A percentile compares a stretch with the other conserved stretches of the same genome.
Evolutionary conservation across 225 moss, liverwort and hornwort species (phyloP).

Genomic region (Polytrichum formosum): DNA sequence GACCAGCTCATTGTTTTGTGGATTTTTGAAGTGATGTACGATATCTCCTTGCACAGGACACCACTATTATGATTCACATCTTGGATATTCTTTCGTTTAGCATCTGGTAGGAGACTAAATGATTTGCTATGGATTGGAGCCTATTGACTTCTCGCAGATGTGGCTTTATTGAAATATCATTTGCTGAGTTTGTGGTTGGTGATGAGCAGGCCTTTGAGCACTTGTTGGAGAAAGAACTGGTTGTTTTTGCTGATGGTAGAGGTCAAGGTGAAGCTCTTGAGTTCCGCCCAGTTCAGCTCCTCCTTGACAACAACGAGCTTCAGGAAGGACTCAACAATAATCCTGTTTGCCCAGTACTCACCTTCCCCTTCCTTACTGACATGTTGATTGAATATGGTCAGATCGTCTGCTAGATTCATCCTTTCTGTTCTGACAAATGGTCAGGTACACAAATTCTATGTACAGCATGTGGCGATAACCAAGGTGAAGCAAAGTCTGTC

Average conservation of each 20-base stretch:
- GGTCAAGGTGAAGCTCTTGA: constrained; percentile 75
- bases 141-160: background rate
- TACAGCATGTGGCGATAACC: background rate
- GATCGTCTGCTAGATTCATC: background rate
- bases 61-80: too few species aligned
- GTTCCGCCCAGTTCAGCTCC: constrained; percentile 79
- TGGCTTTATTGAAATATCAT: background rate
- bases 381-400: background rate
- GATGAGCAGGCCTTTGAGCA: constrained; percentile 81
- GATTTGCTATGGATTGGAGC: background rate
- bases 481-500: background rate
- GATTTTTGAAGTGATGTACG: too few species aligned
- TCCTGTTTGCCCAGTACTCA: constrained; percentile 72
- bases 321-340: constrained; percentile 69
- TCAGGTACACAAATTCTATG: background rate
- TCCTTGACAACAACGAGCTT: constrained; percentile 79
- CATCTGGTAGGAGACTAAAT: too few species aligned
- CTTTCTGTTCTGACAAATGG: background rate
- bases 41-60: too few species aligned
- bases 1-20: too few species aligned
- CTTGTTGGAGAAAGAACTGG: constrained; percentile 75
- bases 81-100: too few species aligned
- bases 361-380: background rate
- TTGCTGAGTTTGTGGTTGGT: constrained; percentile 15
- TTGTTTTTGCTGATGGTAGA: constrained; percentile 66